Evolutionary conservation across 2,329 filamentous ascomycete species (phyloP), one percentile per base, ranked within the genome.

Genomic region (Colletotrichum euphorbiae): DNA sequence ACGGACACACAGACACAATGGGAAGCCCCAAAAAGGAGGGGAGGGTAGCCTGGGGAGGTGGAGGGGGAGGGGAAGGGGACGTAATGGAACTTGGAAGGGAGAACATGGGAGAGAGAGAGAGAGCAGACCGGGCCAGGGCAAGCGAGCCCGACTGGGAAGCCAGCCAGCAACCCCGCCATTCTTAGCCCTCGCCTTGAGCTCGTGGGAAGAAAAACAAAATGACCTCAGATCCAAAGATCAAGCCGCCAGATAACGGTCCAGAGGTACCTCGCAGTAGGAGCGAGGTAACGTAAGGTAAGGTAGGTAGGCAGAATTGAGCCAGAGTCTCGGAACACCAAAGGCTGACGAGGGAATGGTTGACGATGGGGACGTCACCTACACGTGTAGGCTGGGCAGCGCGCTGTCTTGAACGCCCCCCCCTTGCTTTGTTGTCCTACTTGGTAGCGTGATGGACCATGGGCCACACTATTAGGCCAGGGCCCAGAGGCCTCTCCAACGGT

Each of bases 351-450:
- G 52, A 42, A 48, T 13, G 19, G 28, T 24, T 24, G 24, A 13
- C 21, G 7, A 38, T 12, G 33, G 48, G 31, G 63, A 63, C 21
- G 28, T 28, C n/a, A n/a, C n/a, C n/a, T n/a, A n/a, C n/a, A n/a
- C n/a, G n/a, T n/a, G n/a, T n/a, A n/a, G 13, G 21, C 57, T 40
- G 31, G 63, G 33, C 38, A n/a, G 42, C 28, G 42, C n/a, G n/a
- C n/a, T n/a, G 43, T 51, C 64, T 63, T 45, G 64, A 54, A 9
- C 60, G 54, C 65, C 61, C 61, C 60, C 61, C 65, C 61, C 61
- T 66, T 60, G 61, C 54, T 60, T 55, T 40, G 52, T 43, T 60
- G 66, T 69, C 54, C 66, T 46, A 59, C 66, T 66, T 66, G 60
- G 66, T 46, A 31, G 55, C 54, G 33, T 24, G 48, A 51, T 51